Percentiles rank a stretch among this genome's conserved stretches.
Conservation (phyloP, 495 filamentous ascomycete species). For the Podospora australis region DNA sequence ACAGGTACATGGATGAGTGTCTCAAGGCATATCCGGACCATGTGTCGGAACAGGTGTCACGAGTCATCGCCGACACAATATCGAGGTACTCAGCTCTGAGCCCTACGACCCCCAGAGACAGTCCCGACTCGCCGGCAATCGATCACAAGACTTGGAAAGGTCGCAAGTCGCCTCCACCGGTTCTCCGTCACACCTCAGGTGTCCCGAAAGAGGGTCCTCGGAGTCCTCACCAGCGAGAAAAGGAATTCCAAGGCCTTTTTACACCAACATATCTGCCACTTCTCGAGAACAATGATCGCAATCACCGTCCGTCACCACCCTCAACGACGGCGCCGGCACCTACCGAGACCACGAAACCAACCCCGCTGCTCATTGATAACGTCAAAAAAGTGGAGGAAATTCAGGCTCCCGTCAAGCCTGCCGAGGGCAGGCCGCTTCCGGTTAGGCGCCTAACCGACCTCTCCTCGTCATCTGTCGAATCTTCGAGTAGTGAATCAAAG, state of each 20-base stretch:
- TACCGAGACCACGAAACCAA: not conserved
- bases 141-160: conserved; percentile 25
- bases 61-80: conserved; percentile 39
- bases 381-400: conserved; percentile 24
- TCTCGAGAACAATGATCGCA: conserved; percentile 41
- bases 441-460: conserved; percentile 27
- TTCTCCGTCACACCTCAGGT: conserved; percentile 34
- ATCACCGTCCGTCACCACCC: conserved; percentile 16
- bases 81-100: conserved; percentile 33
- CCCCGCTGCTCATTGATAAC: conserved; percentile 15
- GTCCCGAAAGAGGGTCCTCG: conserved; percentile 27
- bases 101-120: conserved; percentile 14
- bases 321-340: not conserved
- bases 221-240: conserved; percentile 46
- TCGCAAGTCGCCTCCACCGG: conserved; percentile 37
- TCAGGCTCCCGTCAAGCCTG: conserved; percentile 12
- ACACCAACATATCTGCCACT: conserved; percentile 54
- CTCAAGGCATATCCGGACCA: conserved; percentile 39
- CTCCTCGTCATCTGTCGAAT: conserved; percentile 35
- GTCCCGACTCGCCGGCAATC: conserved; percentile 9
- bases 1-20: conserved; percentile 38
- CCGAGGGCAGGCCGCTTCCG: conserved; percentile 9
- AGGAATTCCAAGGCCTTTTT: conserved; percentile 54
- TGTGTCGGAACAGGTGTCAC: conserved; percentile 38
- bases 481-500: conserved; percentile 35